These are phyloP conservation scores for Calonectria hongkongensis DNA, from an alignment of 2,329 filamentous ascomycete genomes.

Conservation along the genomic window DNA sequence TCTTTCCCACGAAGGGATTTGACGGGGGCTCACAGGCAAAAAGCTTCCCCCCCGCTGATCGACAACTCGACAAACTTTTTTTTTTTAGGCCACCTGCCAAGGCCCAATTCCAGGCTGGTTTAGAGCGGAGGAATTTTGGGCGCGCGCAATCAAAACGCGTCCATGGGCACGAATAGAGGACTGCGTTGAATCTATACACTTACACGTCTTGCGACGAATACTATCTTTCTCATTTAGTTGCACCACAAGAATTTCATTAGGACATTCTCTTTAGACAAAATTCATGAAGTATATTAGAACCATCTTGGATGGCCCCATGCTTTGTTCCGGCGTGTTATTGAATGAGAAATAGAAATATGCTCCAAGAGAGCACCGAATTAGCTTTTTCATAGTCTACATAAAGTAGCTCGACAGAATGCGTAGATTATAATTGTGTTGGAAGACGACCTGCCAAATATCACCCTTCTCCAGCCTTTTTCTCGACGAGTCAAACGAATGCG, in stretches of 20 bases:
- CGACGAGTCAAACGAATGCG: too few relatives aligned
- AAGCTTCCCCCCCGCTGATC: slow-evolving; percentile 16
- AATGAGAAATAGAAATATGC: background rate
- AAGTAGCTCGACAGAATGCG: too few relatives aligned
- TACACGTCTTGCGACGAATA: slow-evolving; percentile 13
- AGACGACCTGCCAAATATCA: too few relatives aligned
- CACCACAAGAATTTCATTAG: slow-evolving; percentile 22
- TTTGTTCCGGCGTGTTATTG: background rate
- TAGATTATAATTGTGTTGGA: too few relatives aligned
- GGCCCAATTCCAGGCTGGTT: background rate
- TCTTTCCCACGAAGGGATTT: slow-evolving; percentile 3
- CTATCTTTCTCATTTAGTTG: slow-evolving; percentile 20
- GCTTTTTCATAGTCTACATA: too few relatives aligned
- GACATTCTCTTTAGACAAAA: slow-evolving; percentile 29
- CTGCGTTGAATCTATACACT: background rate
- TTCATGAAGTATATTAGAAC: background rate
- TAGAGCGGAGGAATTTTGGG: background rate
- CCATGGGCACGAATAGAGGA: slow-evolving; percentile 11
- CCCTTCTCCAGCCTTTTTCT: too few relatives aligned
- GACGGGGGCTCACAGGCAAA: slow-evolving; percentile 14
- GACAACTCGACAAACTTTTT: slow-evolving; percentile 9
- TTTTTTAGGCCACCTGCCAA: background rate
- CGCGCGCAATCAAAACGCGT: background rate
- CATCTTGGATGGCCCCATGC: background rate
- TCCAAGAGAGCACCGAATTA: background rate